phyloP scores from a whole-genome alignment of 805 yeast species.

The Lachancea kluyveri region DNA sequence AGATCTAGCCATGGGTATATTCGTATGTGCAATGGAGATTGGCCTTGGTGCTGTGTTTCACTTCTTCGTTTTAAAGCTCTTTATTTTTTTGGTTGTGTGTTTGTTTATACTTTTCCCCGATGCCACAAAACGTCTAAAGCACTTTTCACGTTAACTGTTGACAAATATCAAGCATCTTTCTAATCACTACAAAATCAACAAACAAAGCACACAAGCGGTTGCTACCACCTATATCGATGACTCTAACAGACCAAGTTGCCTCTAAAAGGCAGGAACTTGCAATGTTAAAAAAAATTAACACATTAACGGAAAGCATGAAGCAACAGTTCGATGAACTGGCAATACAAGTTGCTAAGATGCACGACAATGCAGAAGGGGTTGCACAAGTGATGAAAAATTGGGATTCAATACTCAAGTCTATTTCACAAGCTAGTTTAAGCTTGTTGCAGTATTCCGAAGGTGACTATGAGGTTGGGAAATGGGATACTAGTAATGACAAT shows the following conservation, averaged over 20 bases:
- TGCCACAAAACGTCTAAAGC: too few relatives aligned
- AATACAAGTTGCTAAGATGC: slow-evolving; percentile 20
- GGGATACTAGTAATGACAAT: slow-evolving; percentile 23
- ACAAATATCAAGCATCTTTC: too few relatives aligned
- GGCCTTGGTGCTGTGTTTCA: too few relatives aligned
- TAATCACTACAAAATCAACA: not conserved
- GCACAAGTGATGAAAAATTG: slow-evolving; percentile 25
- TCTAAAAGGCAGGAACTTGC: slow-evolving; percentile 22
- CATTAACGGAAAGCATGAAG: slow-evolving; percentile 23
- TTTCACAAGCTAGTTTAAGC: slow-evolving; percentile 29
- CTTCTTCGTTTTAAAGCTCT: too few relatives aligned
- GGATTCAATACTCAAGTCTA: slow-evolving; percentile 27
- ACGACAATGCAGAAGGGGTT: slow-evolving; percentile 22
- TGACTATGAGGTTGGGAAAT: slow-evolving; percentile 27
- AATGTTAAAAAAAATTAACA: slow-evolving; percentile 21
- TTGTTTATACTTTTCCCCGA: too few relatives aligned
- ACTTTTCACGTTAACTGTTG: too few relatives aligned
- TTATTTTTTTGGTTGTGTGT: too few relatives aligned
- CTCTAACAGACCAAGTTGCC: slow-evolving; percentile 13
- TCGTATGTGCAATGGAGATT: too few relatives aligned
- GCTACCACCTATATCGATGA: slow-evolving; percentile 4
- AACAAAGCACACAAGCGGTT: not conserved
- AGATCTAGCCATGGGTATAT: too few relatives aligned
- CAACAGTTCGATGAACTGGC: slow-evolving; percentile 23
- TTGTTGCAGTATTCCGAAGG: slow-evolving; percentile 27